phyloP scores from a whole-genome alignment of 257 asterid species.

The Echites panduratus region DNA sequence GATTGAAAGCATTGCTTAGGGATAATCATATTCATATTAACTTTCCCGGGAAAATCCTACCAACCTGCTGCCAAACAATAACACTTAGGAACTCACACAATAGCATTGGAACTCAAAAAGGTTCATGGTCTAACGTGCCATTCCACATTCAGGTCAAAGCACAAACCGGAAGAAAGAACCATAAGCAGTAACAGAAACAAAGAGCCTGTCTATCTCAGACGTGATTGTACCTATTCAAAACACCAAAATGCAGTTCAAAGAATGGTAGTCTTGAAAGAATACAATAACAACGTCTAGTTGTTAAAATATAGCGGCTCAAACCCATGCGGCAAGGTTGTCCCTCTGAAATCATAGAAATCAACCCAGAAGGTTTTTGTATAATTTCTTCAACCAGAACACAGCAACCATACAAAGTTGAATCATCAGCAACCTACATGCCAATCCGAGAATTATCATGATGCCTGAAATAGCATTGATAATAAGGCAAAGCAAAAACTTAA shows the following conservation, averaged over 20 bases:
- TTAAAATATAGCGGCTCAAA: slow-evolving; percentile 68
- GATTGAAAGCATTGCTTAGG: neutral
- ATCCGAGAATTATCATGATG: neutral
- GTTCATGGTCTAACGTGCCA: neutral
- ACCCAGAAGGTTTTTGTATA: slow-evolving; percentile 81
- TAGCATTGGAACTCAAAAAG: neutral
- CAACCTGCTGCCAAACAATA: neutral
- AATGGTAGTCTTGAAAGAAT: slow-evolving; percentile 94
- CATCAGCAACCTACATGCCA: slow-evolving; percentile 74
- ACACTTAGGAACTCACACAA: neutral
- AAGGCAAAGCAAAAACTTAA: neutral
- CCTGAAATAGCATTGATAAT: neutral
- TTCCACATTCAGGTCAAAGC: neutral
- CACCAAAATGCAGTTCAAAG: slow-evolving; percentile 91
- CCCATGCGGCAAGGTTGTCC: slow-evolving; percentile 47
- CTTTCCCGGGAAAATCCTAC: neutral
- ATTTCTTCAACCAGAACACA: slow-evolving; percentile 94
- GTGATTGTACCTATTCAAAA: slow-evolving; percentile 65
- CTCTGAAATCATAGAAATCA: slow-evolving; percentile 78
- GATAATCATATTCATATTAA: neutral
- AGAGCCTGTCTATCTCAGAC: neutral
- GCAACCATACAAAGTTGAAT: slow-evolving; percentile 95
- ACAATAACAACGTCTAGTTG: slow-evolving; percentile 95
- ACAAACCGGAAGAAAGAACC: slow-evolving; percentile 1
- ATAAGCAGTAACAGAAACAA: neutral